phyloP scores from a whole-genome alignment of 345 rosid genomes.

The Leavenworthia alabamica region DNA sequence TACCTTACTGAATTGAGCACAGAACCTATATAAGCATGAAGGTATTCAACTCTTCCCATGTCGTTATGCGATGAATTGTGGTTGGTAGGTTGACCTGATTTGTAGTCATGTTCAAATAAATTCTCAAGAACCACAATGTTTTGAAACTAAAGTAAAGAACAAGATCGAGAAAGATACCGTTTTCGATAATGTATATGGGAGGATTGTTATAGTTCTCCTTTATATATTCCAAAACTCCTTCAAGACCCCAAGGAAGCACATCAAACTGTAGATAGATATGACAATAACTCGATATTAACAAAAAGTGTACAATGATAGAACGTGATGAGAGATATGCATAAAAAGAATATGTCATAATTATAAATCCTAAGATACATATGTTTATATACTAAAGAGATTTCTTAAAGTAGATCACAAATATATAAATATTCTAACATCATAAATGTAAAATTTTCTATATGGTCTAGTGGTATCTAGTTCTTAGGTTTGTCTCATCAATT shows the following conservation, averaged over 20 bases:
- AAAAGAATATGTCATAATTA: too few relatives aligned
- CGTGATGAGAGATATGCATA: too few relatives aligned
- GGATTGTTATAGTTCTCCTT: too few relatives aligned
- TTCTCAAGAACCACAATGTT: neutral
- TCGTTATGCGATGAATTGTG: neutral
- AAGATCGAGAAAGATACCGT: neutral
- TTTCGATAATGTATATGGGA: neutral
- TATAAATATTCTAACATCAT: too few relatives aligned
- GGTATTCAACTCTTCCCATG: neutral
- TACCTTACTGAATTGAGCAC: neutral
- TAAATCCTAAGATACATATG: too few relatives aligned
- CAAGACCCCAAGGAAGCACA: neutral
- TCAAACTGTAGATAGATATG: neutral
- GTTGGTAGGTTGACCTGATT: neutral
- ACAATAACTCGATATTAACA: too few relatives aligned
- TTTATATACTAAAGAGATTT: too few relatives aligned
- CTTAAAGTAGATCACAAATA: too few relatives aligned
- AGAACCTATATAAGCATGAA: neutral
- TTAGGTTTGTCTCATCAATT: too few relatives aligned
- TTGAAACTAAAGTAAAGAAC: neutral
- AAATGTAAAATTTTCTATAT: too few relatives aligned
- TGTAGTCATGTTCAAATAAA: neutral
- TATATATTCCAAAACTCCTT: neutral
- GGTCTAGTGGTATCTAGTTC: too few relatives aligned
- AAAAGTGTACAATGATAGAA: too few relatives aligned